Base-by-base conservation (phyloP, 345 rosid species). In the Murraya koenigii region DNA sequence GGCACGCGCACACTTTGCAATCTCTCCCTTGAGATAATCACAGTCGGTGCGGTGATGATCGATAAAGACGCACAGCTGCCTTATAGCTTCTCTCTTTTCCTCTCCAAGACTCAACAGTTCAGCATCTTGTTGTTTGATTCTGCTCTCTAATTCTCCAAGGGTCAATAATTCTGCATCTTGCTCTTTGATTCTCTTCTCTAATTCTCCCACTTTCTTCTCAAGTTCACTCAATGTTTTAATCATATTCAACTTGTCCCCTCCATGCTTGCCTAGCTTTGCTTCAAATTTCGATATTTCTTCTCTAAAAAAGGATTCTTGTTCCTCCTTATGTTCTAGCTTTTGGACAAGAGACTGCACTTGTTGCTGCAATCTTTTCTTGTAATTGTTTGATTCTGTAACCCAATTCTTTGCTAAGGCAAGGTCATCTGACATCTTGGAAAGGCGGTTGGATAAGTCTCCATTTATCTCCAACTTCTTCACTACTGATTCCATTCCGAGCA, bases 11-110 rank as follows among this genome's bases (percentile, higher is more conserved):
- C 76, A 79, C 71, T 80, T 86, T 17, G 85, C 81, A 44, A 94
- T 82, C 28, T 79, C 78, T 32, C 84, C 86, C 85, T 85, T 87
- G 58, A 93, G 93, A 79, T 84, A 47, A 72, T 91, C 77, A 33
- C 82, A 85, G 22, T 91, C 88, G 61, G 72, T 78, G 36, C 89
- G 84, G 80, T 96, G 97, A 83, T 96, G 89, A 68, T 96, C 99
- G 32, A 89, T 85, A 87, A 86, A 83, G 64, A 91, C 5, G 76
- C 91, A 88, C 13, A 91, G 88, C 82, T 91, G 92, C 80, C 92
- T 86, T 72, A 91, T 91, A 62, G 91, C 96, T 82, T 91, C 96
- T 79, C 88, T 87, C 82, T 91, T 97, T 86, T 90, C 92, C 71
- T 92, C 97, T 13, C 88, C 95, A 19, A 88, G 87, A 77, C 74